Conservation (phyloP, 768 basidiomycete genomes). For the Amanita inopinata region DNA sequence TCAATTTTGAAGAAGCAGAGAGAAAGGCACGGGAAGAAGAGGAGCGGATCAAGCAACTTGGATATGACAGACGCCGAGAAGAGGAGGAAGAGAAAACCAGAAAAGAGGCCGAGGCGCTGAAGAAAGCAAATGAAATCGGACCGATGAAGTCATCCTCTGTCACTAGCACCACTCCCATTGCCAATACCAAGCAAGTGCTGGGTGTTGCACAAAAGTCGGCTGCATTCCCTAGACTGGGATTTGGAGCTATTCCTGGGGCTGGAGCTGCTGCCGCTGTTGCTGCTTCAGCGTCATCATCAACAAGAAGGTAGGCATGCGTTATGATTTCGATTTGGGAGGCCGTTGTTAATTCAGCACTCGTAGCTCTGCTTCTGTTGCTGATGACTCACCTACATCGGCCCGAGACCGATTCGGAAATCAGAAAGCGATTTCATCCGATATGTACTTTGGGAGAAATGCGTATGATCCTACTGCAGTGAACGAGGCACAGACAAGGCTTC, state of each 20-base stretch:
- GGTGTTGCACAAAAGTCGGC: slow-evolving; percentile 19
- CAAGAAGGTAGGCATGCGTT: slow-evolving; percentile 20
- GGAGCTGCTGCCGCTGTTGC: slow-evolving; percentile 43
- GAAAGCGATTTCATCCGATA: slow-evolving; percentile 95
- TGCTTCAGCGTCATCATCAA: slow-evolving; percentile 20
- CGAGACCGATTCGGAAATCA: slow-evolving; percentile 87
- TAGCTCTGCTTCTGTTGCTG: slow-evolving; percentile 23
- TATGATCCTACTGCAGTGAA: slow-evolving; percentile 66
- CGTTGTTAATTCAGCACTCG: slow-evolving; percentile 3
- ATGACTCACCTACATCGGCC: slow-evolving; percentile 68
- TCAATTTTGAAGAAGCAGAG: slow-evolving; percentile 94
- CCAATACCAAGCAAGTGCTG: slow-evolving; percentile 12
- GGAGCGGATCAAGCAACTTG: slow-evolving; percentile 83
- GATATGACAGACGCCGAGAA: slow-evolving; percentile 81
- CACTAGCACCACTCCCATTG: slow-evolving; percentile 15
- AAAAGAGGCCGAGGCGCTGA: slow-evolving; percentile 47
- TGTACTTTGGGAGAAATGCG: slow-evolving; percentile 86
- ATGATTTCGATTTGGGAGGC: not conserved
- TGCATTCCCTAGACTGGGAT: slow-evolving; percentile 68
- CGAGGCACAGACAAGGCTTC: slow-evolving; percentile 77
- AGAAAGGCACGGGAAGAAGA: slow-evolving; percentile 85
- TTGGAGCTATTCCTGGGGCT: slow-evolving; percentile 69
- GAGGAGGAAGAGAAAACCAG: slow-evolving; percentile 71
- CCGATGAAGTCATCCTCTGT: slow-evolving; percentile 18
- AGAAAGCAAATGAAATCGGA: slow-evolving; percentile 29